phyloP scores from a whole-genome alignment of 2,329 filamentous ascomycete species.

The Aspergillus udagawae region DNA sequence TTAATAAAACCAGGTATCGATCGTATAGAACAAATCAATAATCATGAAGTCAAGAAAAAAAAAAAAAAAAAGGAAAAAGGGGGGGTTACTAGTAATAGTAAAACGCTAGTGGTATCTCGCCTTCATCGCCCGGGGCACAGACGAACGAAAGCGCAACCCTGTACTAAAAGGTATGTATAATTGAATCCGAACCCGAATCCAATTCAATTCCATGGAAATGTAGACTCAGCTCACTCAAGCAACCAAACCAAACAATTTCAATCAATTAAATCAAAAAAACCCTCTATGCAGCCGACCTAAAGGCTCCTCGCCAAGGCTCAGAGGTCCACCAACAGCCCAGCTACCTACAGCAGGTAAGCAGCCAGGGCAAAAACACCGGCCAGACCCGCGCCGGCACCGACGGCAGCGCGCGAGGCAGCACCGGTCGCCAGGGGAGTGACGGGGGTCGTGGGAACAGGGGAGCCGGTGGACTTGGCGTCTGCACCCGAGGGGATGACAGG shows the following conservation, averaged over 20 bases:
- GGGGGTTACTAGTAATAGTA: neutral
- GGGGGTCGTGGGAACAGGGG: conserved; percentile 19
- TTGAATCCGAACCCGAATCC: neutral
- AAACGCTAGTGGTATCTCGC: neutral
- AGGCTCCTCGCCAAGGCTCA: neutral
- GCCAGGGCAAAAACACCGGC: conserved; percentile 51
- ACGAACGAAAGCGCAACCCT: neutral
- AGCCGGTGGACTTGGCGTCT: conserved; percentile 5
- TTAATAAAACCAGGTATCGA: neutral
- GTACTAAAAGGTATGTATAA: neutral
- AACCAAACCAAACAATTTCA: conserved; percentile 1
- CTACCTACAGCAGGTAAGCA: conserved; percentile 39
- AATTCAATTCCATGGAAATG: neutral
- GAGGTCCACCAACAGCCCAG: no score
- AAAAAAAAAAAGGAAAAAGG: neutral
- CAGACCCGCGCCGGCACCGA: conserved; percentile 48
- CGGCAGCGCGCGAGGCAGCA: conserved; percentile 47
- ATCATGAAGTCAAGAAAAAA: neutral
- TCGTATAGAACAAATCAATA: neutral
- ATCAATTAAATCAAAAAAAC: conserved; percentile 8
- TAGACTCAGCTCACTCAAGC: neutral
- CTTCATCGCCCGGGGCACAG: neutral
- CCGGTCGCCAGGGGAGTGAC: conserved; percentile 44
- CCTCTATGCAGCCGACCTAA: neutral
- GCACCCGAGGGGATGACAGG: conserved; percentile 16